phyloP scores from a whole-genome alignment of 345 rosid genomes.

The Conringia planisiliqua region DNA sequence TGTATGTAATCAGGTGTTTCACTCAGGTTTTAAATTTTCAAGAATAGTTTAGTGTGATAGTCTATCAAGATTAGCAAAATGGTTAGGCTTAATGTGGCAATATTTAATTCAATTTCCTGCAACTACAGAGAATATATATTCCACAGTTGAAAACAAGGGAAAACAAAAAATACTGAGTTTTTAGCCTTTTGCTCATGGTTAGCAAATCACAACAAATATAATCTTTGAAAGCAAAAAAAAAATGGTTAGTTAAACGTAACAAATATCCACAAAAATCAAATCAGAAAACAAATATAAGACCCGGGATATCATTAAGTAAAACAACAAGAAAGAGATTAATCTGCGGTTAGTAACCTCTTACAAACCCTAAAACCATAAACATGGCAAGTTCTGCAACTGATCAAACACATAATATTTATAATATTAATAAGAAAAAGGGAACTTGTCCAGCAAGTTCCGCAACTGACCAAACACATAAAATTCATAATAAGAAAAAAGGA shows the following conservation, averaged over 20 bases:
- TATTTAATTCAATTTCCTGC: not conserved
- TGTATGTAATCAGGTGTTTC: not conserved
- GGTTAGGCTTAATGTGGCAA: not conserved
- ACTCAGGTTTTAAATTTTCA: not conserved
- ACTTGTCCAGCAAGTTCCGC: constrained; percentile 11
- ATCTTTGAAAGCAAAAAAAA: no score
- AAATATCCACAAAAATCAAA: no score
- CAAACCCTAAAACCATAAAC: constrained; percentile 24
- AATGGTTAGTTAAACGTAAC: no score
- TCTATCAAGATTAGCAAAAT: no score
- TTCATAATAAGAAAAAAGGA: not conserved
- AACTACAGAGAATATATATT: not conserved
- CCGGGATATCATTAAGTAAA: no score
- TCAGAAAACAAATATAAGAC: no score
- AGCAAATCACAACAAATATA: no score
- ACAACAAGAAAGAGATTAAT: not conserved
- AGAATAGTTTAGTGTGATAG: no score
- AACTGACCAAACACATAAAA: not conserved
- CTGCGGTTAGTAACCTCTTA: constrained; percentile 16
- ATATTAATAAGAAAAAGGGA: not conserved
- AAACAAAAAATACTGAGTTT: no score
- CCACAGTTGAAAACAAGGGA: no score
- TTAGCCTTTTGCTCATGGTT: no score
- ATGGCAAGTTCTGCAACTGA: constrained; percentile 5
- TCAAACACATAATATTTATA: constrained; percentile 1